These are phyloP conservation scores for Didymosphaeria variabile DNA, from an alignment of 2,329 filamentous ascomycete species.

Conservation along the genomic window DNA sequence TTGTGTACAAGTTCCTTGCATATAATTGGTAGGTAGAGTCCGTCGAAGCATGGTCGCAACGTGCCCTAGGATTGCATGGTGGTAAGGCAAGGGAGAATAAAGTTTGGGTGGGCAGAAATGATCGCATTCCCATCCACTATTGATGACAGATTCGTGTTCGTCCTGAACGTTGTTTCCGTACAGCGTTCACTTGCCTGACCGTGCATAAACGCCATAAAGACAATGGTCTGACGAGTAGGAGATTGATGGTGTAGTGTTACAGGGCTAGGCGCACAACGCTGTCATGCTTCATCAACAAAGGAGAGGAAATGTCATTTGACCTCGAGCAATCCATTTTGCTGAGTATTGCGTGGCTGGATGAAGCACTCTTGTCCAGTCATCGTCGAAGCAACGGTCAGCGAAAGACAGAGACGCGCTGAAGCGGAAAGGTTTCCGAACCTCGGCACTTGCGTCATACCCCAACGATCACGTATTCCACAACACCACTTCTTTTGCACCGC, in stretches of 20 bases:
- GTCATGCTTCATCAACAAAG: not conserved
- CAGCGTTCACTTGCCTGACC: too few species aligned
- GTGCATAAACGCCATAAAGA: too few species aligned
- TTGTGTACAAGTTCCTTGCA: not conserved
- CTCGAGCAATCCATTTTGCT: not conserved
- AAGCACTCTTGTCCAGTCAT: not conserved
- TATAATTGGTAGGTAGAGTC: not conserved
- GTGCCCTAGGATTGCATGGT: not conserved
- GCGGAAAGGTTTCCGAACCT: slow-evolving; percentile 13
- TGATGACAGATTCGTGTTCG: too few species aligned
- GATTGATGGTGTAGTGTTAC: not conserved
- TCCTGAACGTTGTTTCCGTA: not conserved
- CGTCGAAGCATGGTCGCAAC: not conserved
- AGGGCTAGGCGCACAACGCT: not conserved
- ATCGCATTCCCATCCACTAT: too few species aligned
- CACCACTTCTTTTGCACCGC: not conserved
- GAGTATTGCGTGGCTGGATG: not conserved
- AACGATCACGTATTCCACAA: not conserved
- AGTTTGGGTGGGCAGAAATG: not conserved
- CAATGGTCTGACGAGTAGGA: not conserved
- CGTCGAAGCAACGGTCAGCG: not conserved
- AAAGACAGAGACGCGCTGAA: not conserved
- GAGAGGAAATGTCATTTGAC: not conserved
- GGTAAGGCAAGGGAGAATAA: not conserved
- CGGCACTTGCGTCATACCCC: slow-evolving; percentile 13